These are phyloP conservation scores for Hortaea sp. DNA, from an alignment of 2,329 filamentous ascomycete species.

Conservation along the genomic window DNA sequence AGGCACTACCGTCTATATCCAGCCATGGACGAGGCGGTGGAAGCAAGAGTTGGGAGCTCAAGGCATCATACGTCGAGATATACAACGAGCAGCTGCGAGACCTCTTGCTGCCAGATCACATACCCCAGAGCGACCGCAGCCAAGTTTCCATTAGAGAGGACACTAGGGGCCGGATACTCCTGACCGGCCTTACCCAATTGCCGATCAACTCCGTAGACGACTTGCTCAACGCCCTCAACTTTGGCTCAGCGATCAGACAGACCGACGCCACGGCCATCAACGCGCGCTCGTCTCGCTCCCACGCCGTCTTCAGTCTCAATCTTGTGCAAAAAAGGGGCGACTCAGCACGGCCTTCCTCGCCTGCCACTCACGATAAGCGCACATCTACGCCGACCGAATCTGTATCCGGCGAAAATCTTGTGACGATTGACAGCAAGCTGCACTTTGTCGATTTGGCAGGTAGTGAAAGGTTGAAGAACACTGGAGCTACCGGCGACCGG, in stretches of 20 bases:
- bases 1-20: slow-evolving; percentile 38
- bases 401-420: slow-evolving; percentile 54
- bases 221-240: slow-evolving; percentile 76
- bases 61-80: slow-evolving; percentile 68
- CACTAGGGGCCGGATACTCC: slow-evolving; percentile 82
- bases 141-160: slow-evolving; percentile 91
- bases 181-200: slow-evolving; percentile 81
- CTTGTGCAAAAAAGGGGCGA: slow-evolving; percentile 73
- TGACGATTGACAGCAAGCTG: slow-evolving; percentile 94
- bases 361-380: slow-evolving; percentile 62
- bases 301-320: slow-evolving; percentile 94
- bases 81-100: slow-evolving; percentile 96
- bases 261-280: slow-evolving; percentile 97
- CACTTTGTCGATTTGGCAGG: slow-evolving; percentile 97
- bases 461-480: slow-evolving; percentile 95
- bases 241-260: slow-evolving; percentile 87
- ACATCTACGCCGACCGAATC: slow-evolving; percentile 78
- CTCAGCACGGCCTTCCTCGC: slow-evolving; percentile 18
- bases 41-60: slow-evolving; percentile 73
- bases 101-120: slow-evolving; percentile 68
- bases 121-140: slow-evolving; percentile 58
- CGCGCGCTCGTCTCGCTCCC: slow-evolving; percentile 91
- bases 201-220: slow-evolving; percentile 88
- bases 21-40: slow-evolving; percentile 27
- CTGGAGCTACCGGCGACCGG: slow-evolving; percentile 84